Base-by-base conservation (phyloP, 208 protist genomes). In the Spironucleus salmonicida region DNA sequence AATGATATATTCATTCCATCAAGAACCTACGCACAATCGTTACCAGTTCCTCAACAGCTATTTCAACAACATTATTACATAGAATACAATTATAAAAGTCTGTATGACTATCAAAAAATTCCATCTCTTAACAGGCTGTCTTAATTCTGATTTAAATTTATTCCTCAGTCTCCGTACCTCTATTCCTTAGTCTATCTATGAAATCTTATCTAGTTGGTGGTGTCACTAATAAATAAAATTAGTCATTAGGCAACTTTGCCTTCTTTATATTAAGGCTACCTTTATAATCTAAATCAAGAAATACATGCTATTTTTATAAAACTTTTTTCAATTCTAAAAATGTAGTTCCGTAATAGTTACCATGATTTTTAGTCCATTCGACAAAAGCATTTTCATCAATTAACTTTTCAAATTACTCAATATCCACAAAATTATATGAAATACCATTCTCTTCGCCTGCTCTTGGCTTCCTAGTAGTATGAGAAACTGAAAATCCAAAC, bases 271-370 rank as follows among this genome's bases (percentile, higher is more conserved):
- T 61, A 42, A 79, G 61, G 35, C 79, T 86, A 64, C 85, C 86
- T 80, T 89, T 81, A n/a, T 87, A 78, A 79, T 89, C 85, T 19
- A 88, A 79, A 69, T 89, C 86, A 15, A 89, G 58, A 2, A 88
- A 41, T 62, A 79, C 82, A 39, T 88, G 81, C 9, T 68, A 66
- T 29, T 67, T 42, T 26, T 57, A 78, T 39, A 82, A 77, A 57
- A 90, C 84, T 15, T 82, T 69, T 58, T 86, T 58, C 62, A 93
- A 83, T 0, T 85, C 82, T 34, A 58, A 40, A 61, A 85, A 86
- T 58, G 83, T 86, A 0, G 90, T 94, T 38, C 91, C 91, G 80
- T 94, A 94, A 45, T 90, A 82, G 82, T 94, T 94, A 58, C 89
- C 89, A 83, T 94, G 91, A 38, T 94, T 90, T 34, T 89, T 78